phyloP scores from a whole-genome alignment of 2,329 filamentous ascomycete species.

The Karstenula rhodostoma region DNA sequence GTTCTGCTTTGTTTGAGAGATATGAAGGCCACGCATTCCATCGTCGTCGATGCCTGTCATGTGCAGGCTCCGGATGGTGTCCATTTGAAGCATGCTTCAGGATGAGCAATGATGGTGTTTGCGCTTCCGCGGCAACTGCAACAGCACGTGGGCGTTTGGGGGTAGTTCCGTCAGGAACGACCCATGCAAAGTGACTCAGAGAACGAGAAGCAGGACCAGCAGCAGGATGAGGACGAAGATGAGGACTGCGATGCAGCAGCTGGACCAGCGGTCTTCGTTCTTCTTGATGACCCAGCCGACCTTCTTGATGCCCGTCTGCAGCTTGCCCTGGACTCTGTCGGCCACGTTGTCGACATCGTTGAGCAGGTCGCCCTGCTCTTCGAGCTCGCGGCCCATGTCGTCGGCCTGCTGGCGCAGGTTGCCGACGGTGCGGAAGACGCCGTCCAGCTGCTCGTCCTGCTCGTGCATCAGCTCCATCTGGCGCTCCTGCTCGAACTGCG shows the following conservation, averaged over 20 bases:
- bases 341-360: constrained; percentile 84
- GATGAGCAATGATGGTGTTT: neutral
- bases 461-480: constrained; percentile 92
- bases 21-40: neutral
- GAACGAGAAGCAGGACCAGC: constrained; percentile 76
- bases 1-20: neutral
- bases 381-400: constrained; percentile 94
- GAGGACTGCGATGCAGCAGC: constrained; percentile 88
- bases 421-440: constrained; percentile 91
- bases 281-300: constrained; percentile 82
- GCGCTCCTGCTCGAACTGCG: constrained; percentile 87
- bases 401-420: constrained; percentile 89
- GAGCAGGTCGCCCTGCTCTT: constrained; percentile 91
- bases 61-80: neutral
- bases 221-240: constrained; percentile 89
- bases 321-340: constrained; percentile 84
- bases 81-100: neutral
- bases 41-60: neutral
- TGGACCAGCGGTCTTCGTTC: constrained; percentile 84
- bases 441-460: constrained; percentile 92
- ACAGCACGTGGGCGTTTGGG: neutral
- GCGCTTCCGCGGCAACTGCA: neutral
- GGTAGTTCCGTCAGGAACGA: neutral
- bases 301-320: constrained; percentile 87
- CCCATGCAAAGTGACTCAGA: constrained; percentile 54